Evolutionary conservation across 140 eudicot species (phyloP).

Genomic region (Anethum foeniculum): DNA sequence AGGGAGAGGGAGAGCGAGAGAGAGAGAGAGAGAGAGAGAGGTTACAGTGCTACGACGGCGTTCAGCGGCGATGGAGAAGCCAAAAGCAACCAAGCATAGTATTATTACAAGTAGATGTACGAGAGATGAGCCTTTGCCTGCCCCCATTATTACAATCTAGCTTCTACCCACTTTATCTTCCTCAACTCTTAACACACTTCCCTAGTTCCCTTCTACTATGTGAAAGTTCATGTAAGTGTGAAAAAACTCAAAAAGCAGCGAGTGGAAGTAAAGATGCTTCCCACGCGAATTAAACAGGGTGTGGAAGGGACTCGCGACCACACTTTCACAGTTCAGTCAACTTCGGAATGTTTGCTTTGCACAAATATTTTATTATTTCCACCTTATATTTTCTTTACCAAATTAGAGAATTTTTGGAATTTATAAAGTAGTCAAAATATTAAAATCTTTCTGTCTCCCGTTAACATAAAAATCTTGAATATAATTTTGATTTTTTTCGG

Average conservation of each 20-base stretch:
- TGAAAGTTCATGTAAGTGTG: not conserved
- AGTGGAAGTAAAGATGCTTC: not conserved
- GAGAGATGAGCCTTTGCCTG: constrained; percentile 76
- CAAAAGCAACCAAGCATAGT: constrained; percentile 77
- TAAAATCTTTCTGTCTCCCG: too few species aligned
- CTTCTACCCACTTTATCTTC: not conserved
- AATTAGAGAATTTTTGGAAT: too few species aligned
- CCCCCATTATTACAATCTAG: constrained; percentile 27
- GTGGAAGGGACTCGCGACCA: not conserved
- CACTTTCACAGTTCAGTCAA: not conserved
- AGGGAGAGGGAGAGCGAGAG: not conserved
- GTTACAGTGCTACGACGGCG: constrained; percentile 90
- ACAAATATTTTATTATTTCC: not conserved
- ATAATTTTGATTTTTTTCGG: too few species aligned
- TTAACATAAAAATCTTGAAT: too few species aligned
- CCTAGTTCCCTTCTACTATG: not conserved
- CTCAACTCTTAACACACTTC: not conserved
- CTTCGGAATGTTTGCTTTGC: not conserved
- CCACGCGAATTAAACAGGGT: not conserved
- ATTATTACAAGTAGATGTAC: constrained; percentile 67
- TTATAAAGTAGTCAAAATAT: too few species aligned
- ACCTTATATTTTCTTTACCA: too few species aligned
- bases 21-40: constrained; percentile 11
- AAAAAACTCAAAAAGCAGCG: not conserved
- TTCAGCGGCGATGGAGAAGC: constrained; percentile 95